phyloP scores from a whole-genome alignment of 331 rosid genomes.

The Rhamnella rubrinervis region DNA sequence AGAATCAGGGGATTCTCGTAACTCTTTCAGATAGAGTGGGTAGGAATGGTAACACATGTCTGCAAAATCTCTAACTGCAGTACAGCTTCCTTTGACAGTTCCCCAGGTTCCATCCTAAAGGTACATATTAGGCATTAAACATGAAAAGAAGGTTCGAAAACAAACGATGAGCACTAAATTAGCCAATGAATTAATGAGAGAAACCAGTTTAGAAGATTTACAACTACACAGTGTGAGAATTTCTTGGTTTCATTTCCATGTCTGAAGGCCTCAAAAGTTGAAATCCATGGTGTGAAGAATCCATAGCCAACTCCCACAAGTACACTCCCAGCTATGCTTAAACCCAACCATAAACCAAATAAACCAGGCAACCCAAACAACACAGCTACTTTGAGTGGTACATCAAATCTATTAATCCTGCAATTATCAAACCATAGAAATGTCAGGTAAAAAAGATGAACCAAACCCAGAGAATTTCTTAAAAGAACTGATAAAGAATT shows the following conservation, averaged over 20 bases:
- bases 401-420: slow-evolving; percentile 62
- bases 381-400: slow-evolving; percentile 63
- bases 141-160: slow-evolving; percentile 4
- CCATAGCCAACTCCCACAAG: slow-evolving; percentile 82
- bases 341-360: slow-evolving; percentile 79
- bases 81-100: slow-evolving; percentile 76
- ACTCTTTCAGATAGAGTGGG: slow-evolving; percentile 66
- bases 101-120: slow-evolving; percentile 82
- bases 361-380: slow-evolving; percentile 67
- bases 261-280: slow-evolving; percentile 89
- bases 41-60: slow-evolving; percentile 80
- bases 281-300: slow-evolving; percentile 80
- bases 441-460: not conserved
- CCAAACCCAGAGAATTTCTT: not conserved
- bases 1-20: slow-evolving; percentile 58
- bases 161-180: slow-evolving; percentile 9
- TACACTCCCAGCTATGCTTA: slow-evolving; percentile 72
- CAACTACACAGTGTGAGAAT: slow-evolving; percentile 58
- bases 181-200: slow-evolving; percentile 2
- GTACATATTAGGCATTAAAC: not conserved
- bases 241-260: slow-evolving; percentile 55
- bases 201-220: slow-evolving; percentile 21
- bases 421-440: slow-evolving; percentile 24
- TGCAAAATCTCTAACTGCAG: slow-evolving; percentile 84
- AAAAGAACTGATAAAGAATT: not conserved